Evolutionary conservation across 2,329 filamentous ascomycete species (phyloP).

Genomic region (Talaromyces sp.): DNA sequence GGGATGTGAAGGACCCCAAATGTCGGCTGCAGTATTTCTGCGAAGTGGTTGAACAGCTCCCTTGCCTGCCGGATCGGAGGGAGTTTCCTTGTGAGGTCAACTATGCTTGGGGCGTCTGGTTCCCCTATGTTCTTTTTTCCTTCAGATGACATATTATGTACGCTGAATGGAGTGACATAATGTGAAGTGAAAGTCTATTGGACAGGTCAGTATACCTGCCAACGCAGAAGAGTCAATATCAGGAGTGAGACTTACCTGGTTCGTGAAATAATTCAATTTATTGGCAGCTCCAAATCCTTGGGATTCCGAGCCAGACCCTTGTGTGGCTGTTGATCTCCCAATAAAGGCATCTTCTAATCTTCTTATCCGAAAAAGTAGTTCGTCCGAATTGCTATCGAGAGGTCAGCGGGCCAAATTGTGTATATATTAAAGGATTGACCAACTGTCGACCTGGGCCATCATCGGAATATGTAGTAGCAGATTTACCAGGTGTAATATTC

Average conservation of each 20-base stretch:
- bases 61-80: slow-evolving; percentile 20
- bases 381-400: slow-evolving; percentile 7
- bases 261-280: background rate
- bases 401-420: background rate
- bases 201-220: background rate
- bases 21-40: slow-evolving; percentile 15
- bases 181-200: slow-evolving; percentile 6
- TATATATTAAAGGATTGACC: background rate
- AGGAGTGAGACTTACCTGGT: background rate
- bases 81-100: slow-evolving; percentile 12
- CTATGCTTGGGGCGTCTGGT: background rate
- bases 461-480: background rate
- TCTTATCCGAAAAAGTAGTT: slow-evolving; percentile 14
- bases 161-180: slow-evolving; percentile 18
- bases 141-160: slow-evolving; percentile 3
- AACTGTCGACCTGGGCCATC: background rate
- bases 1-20: slow-evolving; percentile 22
- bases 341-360: slow-evolving; percentile 14
- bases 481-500: background rate
- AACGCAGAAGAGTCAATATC: background rate
- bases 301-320: background rate
- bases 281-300: background rate
- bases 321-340: background rate
- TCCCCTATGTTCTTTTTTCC: background rate
- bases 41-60: slow-evolving; percentile 18